A percentile compares a stretch with the other conserved stretches of the same genome.
phyloP scores from a whole-genome alignment of 2,329 filamentous ascomycete genomes.

The Triangularia setosa region DNA sequence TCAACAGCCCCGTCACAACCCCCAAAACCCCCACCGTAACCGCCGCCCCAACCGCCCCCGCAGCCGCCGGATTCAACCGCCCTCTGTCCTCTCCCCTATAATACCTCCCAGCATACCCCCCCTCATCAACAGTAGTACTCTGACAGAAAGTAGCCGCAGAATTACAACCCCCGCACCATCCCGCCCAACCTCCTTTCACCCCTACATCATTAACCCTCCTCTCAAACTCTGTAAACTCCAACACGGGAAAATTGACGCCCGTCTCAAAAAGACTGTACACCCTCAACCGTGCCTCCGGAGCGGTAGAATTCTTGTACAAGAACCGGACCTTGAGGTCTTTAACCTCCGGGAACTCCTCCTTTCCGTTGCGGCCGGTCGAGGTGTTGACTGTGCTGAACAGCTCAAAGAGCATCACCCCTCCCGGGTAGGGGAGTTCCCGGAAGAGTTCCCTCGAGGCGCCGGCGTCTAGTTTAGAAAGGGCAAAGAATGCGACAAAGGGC shows the following conservation, averaged over 20 bases:
- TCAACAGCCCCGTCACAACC: slow-evolving; percentile 23
- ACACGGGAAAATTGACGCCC: background rate
- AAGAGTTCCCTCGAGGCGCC: slow-evolving; percentile 51
- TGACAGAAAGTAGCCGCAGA: background rate
- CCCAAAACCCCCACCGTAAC: slow-evolving; percentile 35
- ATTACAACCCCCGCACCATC: background rate
- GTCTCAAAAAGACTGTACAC: slow-evolving; percentile 3
- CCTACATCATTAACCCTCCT: background rate
- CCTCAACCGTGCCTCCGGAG: slow-evolving; percentile 15
- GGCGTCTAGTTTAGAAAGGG: slow-evolving; percentile 44
- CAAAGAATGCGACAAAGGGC: slow-evolving; percentile 54
- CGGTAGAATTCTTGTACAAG: slow-evolving; percentile 49
- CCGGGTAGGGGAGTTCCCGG: slow-evolving; percentile 58
- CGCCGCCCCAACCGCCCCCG: slow-evolving; percentile 45
- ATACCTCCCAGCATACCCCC: background rate
- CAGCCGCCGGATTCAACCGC: slow-evolving; percentile 33
- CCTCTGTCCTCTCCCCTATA: background rate
- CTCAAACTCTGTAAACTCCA: background rate
- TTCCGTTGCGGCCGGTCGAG: background rate
- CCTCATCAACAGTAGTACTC: background rate
- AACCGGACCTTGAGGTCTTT: slow-evolving; percentile 52
- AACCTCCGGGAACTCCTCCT: slow-evolving; percentile 28
- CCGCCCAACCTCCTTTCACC: background rate
- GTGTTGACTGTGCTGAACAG: slow-evolving; percentile 36
- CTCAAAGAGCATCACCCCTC: slow-evolving; percentile 73